These are phyloP conservation scores for Pythium aristosporum DNA, from an alignment of 352 stramenopile genomes.

Conservation along the genomic window DNA sequence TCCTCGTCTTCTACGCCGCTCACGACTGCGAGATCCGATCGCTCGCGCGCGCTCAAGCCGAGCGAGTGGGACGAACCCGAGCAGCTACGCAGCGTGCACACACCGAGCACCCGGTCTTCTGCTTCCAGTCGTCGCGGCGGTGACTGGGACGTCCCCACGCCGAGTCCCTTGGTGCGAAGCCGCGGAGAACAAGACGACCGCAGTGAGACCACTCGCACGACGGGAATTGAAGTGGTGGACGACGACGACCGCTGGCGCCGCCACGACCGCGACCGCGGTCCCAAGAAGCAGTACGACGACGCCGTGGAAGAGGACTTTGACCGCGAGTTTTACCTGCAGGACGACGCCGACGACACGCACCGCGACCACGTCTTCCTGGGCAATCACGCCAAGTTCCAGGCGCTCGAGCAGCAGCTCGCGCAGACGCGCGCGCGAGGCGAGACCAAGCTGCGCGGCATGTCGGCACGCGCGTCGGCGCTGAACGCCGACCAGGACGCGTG, in stretches of 20 bases:
- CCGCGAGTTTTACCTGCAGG: constrained; percentile 92
- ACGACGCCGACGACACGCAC: constrained; percentile 68
- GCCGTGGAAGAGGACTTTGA: constrained; percentile 92
- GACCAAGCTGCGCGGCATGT: constrained; percentile 88
- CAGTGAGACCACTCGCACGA: not conserved
- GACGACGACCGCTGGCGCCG: constrained; percentile 4
- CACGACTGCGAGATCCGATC: constrained; percentile 33
- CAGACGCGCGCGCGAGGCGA: constrained; percentile 79
- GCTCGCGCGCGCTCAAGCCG: constrained; percentile 36
- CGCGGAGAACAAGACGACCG: constrained; percentile 5
- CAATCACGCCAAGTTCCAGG: constrained; percentile 88
- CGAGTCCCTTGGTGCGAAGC: constrained; percentile 34
- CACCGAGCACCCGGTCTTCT: not conserved
- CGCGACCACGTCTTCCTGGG: constrained; percentile 90
- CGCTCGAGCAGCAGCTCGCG: constrained; percentile 89
- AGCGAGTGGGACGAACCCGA: constrained; percentile 83
- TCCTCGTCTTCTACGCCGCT: constrained; percentile 23
- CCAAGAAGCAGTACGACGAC: constrained; percentile 83
- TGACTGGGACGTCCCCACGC: constrained; percentile 57
- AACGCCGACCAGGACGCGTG: constrained; percentile 97
- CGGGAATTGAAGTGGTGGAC: not conserved
- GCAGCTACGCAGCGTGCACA: constrained; percentile 50
- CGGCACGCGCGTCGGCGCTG: constrained; percentile 89
- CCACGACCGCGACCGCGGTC: constrained; percentile 17
- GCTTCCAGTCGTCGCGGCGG: constrained; percentile 17